Conservation (phyloP, 1,139 yeast species). For the Chernovozyma aurita region DNA sequence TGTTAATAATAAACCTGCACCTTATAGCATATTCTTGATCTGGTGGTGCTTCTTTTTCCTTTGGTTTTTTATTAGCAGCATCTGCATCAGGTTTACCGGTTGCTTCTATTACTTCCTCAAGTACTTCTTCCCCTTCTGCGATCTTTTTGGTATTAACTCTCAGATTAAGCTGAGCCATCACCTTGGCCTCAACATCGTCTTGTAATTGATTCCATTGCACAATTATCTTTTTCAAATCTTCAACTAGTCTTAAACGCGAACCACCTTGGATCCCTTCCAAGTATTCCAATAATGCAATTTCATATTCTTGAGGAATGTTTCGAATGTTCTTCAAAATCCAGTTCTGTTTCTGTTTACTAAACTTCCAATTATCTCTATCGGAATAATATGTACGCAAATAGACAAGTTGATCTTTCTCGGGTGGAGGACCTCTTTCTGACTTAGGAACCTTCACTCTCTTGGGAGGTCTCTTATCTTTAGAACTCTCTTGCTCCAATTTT, state of each 20-base stretch:
- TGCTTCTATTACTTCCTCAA: conserved; percentile 11
- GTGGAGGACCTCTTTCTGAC: conserved; percentile 67
- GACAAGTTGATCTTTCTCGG: conserved; percentile 75
- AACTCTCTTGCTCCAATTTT: conserved; percentile 18
- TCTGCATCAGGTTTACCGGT: conserved; percentile 5
- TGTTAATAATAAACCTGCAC: conserved; percentile 35
- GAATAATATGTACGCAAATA: conserved; percentile 65
- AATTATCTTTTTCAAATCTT: conserved; percentile 46
- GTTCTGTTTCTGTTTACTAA: conserved; percentile 89
- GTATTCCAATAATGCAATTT: conserved; percentile 51
- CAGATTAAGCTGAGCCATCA: conserved; percentile 32
- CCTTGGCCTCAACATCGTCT: conserved; percentile 33
- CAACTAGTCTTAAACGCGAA: conserved; percentile 53
- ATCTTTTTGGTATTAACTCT: conserved; percentile 7
- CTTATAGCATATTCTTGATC: conserved; percentile 39
- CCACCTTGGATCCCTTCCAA: conserved; percentile 74
- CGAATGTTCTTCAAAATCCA: conserved; percentile 78
- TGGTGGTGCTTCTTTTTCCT: conserved; percentile 13
- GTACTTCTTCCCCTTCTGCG: conserved; percentile 9
- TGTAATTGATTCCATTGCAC: conserved; percentile 55
- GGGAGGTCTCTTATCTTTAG: conserved; percentile 49
- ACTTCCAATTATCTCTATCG: conserved; percentile 75
- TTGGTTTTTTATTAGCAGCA: conserved; percentile 13
- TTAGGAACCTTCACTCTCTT: conserved; percentile 76
- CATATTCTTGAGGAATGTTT: conserved; percentile 53